These are phyloP conservation scores for Hericium rajendrae DNA, from an alignment of 768 basidiomycete species.

Conservation along the genomic window DNA sequence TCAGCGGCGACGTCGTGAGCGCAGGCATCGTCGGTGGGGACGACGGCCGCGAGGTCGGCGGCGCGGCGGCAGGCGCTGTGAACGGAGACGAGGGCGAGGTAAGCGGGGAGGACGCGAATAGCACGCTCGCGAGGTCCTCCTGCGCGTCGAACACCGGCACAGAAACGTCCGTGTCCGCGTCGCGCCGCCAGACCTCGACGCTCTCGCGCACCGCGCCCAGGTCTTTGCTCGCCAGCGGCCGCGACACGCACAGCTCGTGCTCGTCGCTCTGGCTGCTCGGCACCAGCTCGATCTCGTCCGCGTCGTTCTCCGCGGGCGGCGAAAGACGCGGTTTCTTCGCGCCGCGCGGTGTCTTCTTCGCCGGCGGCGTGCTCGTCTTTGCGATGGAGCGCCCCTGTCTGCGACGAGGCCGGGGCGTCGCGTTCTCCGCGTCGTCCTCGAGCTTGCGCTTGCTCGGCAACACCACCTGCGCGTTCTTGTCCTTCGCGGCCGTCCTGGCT, in stretches of 20 bases:
- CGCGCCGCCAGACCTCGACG: conserved; percentile 36
- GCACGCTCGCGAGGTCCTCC: not conserved
- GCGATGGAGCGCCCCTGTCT: not conserved
- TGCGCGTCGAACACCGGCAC: not conserved
- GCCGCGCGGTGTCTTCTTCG: not conserved
- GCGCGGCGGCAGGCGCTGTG: no score
- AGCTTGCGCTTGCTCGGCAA: conserved; percentile 8
- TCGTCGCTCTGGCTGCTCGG: conserved; percentile 66
- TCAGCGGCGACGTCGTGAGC: not conserved
- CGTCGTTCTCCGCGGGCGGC: conserved; percentile 17
- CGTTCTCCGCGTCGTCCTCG: not conserved
- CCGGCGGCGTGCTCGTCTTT: not conserved
- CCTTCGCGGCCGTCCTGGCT: not conserved
- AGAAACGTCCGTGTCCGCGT: conserved; percentile 9
- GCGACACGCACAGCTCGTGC: conserved; percentile 36
- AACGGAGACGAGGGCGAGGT: no score
- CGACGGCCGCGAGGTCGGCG: not conserved
- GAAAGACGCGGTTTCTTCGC: conserved; percentile 31
- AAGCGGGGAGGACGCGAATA: no score
- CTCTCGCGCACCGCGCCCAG: conserved; percentile 22
- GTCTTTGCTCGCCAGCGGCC: conserved; percentile 17
- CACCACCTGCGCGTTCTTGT: not conserved
- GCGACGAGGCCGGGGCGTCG: not conserved
- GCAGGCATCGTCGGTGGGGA: not conserved
- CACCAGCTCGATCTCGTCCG: conserved; percentile 26